Base-by-base conservation (phyloP, 352 stramenopile species). In the Pythium phragmitis region DNA sequence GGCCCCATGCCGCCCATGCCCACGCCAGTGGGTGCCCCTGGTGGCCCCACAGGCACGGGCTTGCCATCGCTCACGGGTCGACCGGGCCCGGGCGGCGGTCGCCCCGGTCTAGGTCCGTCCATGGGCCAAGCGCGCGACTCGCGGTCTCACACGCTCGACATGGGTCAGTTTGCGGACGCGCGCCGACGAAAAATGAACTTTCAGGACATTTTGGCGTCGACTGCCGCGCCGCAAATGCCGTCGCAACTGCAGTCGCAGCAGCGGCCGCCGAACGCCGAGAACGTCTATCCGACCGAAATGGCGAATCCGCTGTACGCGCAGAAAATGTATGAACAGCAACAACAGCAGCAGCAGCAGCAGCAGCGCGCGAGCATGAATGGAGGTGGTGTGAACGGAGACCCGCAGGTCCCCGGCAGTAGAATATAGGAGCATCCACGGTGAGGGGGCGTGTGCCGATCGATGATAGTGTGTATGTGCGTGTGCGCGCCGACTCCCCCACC, bases 131-230 rank as follows among this genome's bases (percentile, higher is more conserved):
- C 87, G 11, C 87, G 87, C 52, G 87, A 96, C 67, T 76, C 77
- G 30, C 82, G 87, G 41, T 96, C 87, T 47, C 85, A 90, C 52
- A 96, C 87, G 19, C 69, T 96, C 21, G 87, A 96, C 55, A 92
- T 96, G 81, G 85, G 84, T 12, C 76, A 82, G 50, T 96, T 96
- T 53, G 69, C 85, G 0, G 82, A 93, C 34, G 82, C 85, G 28
- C 74, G 87, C 13, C 79, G 87, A 19, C 75, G 82, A 59, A 91
- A 91, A 51, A 96, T 96, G 87, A 96, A 88, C 50, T 96, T 96
- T 36, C 85, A 94, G 60, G 87, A 96, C 60, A 91, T 96, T 61
- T 60, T 96, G 52, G 85, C 83, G 54, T 92, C 83, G 26, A 76
- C 73, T 16, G 65, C 57, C 8, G 49, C 59, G 13, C 57, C 34